phyloP scores from a whole-genome alignment of 768 basidiomycete genomes.

The Psilocybe cyanescens region DNA sequence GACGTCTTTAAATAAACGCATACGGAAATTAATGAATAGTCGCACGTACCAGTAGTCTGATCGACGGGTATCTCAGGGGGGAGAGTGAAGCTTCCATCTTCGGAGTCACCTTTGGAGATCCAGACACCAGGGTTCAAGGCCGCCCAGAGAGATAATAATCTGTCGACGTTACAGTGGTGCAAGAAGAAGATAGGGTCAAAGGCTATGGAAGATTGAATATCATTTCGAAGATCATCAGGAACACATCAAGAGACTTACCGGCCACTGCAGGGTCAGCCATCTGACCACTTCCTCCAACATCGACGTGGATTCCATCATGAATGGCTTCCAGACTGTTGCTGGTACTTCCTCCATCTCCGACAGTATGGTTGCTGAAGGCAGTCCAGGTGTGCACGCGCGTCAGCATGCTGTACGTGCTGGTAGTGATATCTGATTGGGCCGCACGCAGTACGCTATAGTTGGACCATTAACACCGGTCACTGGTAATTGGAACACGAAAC shows the following conservation, averaged over 20 bases:
- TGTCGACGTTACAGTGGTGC: conserved; percentile 58
- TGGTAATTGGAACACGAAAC: background rate
- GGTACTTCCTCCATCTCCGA: conserved; percentile 37
- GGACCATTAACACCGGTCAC: background rate
- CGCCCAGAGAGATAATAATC: conserved; percentile 53
- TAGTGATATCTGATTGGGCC: conserved; percentile 28
- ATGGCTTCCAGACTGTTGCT: conserved; percentile 54
- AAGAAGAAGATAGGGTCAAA: conserved; percentile 60
- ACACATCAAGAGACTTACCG: conserved; percentile 28
- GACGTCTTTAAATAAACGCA: background rate
- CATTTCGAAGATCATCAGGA: background rate
- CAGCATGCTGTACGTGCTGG: conserved; percentile 41
- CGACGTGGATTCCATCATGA: conserved; percentile 50
- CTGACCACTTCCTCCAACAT: conserved; percentile 45
- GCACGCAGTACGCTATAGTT: conserved; percentile 7
- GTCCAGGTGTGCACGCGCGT: conserved; percentile 41
- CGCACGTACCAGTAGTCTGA: conserved; percentile 29
- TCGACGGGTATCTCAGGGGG: conserved; percentile 28
- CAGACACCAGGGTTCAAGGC: conserved; percentile 46
- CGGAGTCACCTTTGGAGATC: conserved; percentile 34
- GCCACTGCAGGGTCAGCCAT: conserved; percentile 45
- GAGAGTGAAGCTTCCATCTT: conserved; percentile 37
- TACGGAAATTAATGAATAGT: background rate
- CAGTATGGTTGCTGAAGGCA: conserved; percentile 50
- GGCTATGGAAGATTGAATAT: conserved; percentile 25